Base-by-base conservation (phyloP, 176 grass and related monocot species). In the Eragrostis nindensis region DNA sequence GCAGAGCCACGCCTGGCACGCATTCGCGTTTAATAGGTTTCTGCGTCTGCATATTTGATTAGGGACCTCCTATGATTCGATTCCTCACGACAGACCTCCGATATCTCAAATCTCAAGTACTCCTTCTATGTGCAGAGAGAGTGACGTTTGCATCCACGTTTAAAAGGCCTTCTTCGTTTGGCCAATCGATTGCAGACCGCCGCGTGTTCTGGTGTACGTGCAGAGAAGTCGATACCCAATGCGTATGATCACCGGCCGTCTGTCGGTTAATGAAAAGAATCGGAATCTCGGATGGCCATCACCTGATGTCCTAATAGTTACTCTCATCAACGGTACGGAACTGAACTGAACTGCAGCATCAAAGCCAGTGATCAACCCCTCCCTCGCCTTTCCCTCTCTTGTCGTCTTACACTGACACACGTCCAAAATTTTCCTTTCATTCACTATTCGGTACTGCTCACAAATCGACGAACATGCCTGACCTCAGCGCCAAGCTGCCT, bases 401-500 rank as follows among this genome's bases (percentile, higher is more conserved):
- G 24, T 43, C 15, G 70, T 36, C 38, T 24, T 46, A 67, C 26
- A 47, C 26, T 71, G 54, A 62, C 27, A 83, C 18, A 5, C 17
- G 36, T 14, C 11, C 18, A 17, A 16, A 25, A 7, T 18, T 73
- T 21, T 10, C 27, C 24, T 54, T 13, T 11, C 30, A 38, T 79
- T 73, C 47, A 1, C 2, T 38, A 22, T 48, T 26, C 41, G 25
- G 43, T 36, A n/a, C n/a, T n/a, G 50, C 16, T 2, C 62, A 66
- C 46, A 79, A 79, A 36, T 6, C 1, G 45, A 53, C 25, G 38
- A 32, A 52, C 32, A 63, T 29, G 79, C 21, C 38, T 63, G 73
- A 77, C 24, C 65, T 48, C 74, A 78, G 47, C 83, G 52, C 57
- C 36, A 17, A 10, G 52, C 50, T 73, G 68, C 29, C 60, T 62